Percentiles rank a stretch among this genome's conserved stretches.
phyloP scores from a whole-genome alignment of 108 stramenopile species.

The Conticribra guillardii region DNA sequence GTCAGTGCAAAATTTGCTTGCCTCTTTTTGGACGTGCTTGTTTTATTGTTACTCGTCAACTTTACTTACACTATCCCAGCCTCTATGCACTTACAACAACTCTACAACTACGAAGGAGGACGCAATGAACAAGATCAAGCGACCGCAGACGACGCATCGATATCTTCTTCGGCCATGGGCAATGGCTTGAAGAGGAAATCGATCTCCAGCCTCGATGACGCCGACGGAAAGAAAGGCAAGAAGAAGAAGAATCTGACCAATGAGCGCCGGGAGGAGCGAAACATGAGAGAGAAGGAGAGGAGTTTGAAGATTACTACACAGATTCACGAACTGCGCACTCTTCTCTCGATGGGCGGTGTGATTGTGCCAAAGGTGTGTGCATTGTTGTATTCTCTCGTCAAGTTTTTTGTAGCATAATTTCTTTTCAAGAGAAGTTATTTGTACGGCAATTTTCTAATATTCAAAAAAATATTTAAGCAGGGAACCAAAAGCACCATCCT shows the following conservation, averaged over 20 bases:
- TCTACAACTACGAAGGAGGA: too few species aligned
- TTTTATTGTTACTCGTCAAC: background rate
- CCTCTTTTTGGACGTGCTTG: background rate
- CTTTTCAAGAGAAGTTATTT: too few species aligned
- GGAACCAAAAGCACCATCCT: constrained; percentile 90
- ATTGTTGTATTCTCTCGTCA: too few species aligned
- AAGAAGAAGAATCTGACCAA: constrained; percentile 59
- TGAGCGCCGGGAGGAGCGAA: constrained; percentile 80
- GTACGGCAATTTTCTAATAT: too few species aligned
- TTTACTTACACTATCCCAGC: background rate
- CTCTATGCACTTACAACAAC: background rate
- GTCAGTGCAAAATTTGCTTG: background rate
- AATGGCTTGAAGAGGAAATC: constrained; percentile 14
- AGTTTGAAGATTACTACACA: constrained; percentile 86
- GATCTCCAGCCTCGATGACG: background rate
- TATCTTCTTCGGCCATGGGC: background rate
- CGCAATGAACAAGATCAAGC: too few species aligned
- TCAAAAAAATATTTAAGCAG: too few species aligned
- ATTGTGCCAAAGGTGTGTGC: constrained; percentile 80
- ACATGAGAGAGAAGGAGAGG: constrained; percentile 87
- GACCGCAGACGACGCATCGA: background rate
- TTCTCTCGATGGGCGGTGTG: constrained; percentile 82
- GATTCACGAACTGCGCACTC: constrained; percentile 78
- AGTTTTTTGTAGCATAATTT: background rate
- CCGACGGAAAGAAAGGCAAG: constrained; percentile 7